These are phyloP conservation scores for Diaporthe australafricana DNA, from an alignment of 2,329 filamentous ascomycete species.

Conservation along the genomic window DNA sequence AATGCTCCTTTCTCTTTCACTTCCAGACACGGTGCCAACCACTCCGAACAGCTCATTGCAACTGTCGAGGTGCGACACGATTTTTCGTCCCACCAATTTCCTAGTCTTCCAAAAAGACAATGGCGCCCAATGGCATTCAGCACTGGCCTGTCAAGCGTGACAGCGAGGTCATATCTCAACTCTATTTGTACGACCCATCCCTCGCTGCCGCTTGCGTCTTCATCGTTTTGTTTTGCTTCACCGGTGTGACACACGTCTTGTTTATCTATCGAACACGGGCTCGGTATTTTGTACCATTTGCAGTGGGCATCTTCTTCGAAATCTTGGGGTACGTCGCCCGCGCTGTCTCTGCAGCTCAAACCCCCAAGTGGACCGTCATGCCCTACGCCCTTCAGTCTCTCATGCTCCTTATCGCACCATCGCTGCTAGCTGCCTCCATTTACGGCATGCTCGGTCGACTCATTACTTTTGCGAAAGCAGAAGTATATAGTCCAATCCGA, in stretches of 20 bases:
- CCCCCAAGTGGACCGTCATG: not conserved
- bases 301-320: not conserved
- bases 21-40: too few relatives aligned
- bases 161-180: not conserved
- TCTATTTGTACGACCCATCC: not conserved
- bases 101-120: not conserved
- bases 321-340: not conserved
- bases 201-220: not conserved
- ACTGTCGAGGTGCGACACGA: too few relatives aligned
- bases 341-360: not conserved
- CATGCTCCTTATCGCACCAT: not conserved
- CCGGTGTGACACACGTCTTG: not conserved
- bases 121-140: not conserved
- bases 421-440: not conserved
- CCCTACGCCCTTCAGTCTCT: not conserved
- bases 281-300: not conserved
- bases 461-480: not conserved
- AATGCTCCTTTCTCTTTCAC: too few relatives aligned
- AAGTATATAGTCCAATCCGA: not conserved
- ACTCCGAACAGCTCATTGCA: too few relatives aligned
- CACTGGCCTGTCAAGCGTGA: not conserved
- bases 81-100: not conserved
- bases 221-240: not conserved
- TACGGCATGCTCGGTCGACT: not conserved
- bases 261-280: not conserved